Percentiles rank a stretch among this genome's conserved stretches.
These are phyloP conservation scores for Phytopythium kandeliae DNA, from an alignment of 352 stramenopile species.

Conservation along the genomic window DNA sequence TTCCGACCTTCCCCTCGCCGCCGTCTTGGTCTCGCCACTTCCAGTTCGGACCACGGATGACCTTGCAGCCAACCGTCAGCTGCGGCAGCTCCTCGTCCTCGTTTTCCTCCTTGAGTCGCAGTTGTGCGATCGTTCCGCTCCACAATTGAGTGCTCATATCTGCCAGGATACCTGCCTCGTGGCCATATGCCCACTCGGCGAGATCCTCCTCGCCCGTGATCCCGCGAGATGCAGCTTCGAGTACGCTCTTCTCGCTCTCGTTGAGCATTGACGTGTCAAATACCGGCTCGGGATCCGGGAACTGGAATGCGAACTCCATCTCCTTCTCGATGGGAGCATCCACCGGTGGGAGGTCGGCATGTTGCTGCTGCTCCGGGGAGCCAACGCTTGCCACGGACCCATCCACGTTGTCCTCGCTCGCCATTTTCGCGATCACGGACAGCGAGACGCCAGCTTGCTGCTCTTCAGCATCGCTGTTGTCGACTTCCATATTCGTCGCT, in stretches of 20 bases:
- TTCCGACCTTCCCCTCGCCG: slow-evolving; percentile 74
- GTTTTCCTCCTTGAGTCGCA: slow-evolving; percentile 37
- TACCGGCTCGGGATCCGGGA: slow-evolving; percentile 53
- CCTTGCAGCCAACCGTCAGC: slow-evolving; percentile 77
- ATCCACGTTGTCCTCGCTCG: slow-evolving; percentile 62
- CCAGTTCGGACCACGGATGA: slow-evolving; percentile 88
- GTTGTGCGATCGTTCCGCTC: slow-evolving; percentile 75
- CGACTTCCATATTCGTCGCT: slow-evolving; percentile 71
- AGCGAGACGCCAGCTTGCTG: slow-evolving; percentile 68
- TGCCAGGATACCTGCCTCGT: slow-evolving; percentile 67
- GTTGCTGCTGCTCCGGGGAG: slow-evolving; percentile 19
- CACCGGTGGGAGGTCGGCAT: slow-evolving; percentile 10
- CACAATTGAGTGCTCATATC: slow-evolving; percentile 66
- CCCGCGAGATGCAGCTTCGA: slow-evolving; percentile 64
- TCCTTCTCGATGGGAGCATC: slow-evolving; percentile 16
- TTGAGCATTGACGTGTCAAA: slow-evolving; percentile 63
- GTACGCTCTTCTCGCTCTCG: slow-evolving; percentile 31
- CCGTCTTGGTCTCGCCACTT: slow-evolving; percentile 89
- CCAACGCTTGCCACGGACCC: slow-evolving; percentile 42
- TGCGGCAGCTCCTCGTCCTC: slow-evolving; percentile 44
- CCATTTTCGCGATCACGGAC: slow-evolving; percentile 84
- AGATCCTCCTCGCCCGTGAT: slow-evolving; percentile 56
- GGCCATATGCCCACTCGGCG: slow-evolving; percentile 55
- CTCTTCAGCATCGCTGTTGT: slow-evolving; percentile 72
- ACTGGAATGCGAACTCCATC: slow-evolving; percentile 53